phyloP scores from a whole-genome alignment of 257 asterid species.

The Ilex aquifolium region DNA sequence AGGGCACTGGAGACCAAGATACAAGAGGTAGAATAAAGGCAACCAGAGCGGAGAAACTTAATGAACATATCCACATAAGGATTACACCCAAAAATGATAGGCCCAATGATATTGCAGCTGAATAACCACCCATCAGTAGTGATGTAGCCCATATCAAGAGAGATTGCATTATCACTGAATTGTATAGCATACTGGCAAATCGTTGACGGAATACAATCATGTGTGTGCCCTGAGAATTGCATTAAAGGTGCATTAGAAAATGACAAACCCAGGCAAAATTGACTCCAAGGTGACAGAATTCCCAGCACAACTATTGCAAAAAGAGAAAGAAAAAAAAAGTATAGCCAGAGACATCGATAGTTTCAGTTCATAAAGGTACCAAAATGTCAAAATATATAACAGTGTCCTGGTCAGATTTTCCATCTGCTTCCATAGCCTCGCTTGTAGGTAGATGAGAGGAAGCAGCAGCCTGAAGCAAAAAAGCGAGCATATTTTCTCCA shows the following conservation, averaged over 20 bases:
- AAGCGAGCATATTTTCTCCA: conserved; percentile 94
- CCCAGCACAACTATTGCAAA: too few species aligned
- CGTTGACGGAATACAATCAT: conserved; percentile 70
- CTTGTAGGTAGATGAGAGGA: conserved; percentile 61
- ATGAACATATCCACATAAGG: conserved; percentile 81
- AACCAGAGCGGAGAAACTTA: conserved; percentile 41
- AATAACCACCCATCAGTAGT: conserved; percentile 64
- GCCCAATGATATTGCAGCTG: conserved; percentile 56
- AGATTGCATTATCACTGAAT: conserved; percentile 77
- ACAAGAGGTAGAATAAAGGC: conserved; percentile 61
- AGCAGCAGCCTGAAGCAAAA: conserved; percentile 78
- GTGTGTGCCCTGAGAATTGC: conserved; percentile 67
- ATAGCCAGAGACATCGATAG: not conserved
- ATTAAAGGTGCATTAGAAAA: conserved; percentile 14
- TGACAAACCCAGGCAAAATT: not conserved
- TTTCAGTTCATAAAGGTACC: conserved; percentile 32
- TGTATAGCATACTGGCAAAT: conserved; percentile 69
- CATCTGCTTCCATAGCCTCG: conserved; percentile 36
- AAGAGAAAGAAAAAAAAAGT: not conserved
- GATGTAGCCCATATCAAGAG: conserved; percentile 73
- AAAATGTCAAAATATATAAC: conserved; percentile 84
- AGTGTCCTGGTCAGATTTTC: conserved; percentile 37
- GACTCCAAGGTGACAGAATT: not conserved
- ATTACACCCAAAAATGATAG: conserved; percentile 54
- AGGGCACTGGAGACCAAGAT: conserved; percentile 80